Evolutionary conservation across 2,329 filamentous ascomycete species (phyloP), one percentile per base, ranked within the genome.

Genomic region (Aspergillus niger): DNA sequence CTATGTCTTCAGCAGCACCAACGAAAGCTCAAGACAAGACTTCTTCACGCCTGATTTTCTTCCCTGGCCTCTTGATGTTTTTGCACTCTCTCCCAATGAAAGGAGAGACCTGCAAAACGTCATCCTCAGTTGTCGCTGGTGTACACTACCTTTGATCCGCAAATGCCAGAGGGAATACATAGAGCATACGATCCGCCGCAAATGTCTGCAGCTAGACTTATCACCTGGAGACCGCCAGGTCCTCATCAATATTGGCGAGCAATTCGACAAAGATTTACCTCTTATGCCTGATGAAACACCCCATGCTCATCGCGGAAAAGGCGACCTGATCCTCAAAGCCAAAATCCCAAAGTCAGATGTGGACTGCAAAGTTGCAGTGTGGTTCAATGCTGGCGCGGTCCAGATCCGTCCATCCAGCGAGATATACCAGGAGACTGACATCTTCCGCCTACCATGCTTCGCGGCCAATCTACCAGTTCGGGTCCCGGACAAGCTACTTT

Each of bases 71-170:
- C 63, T 77, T 10, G 64, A 74, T 47, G 76, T 73, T 59, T 75
- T 73, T 61, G 64, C 63, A 0, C 54, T 79, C n/a, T 67, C 64
- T 1, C 57, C 59, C 17, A 38, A 66, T 38, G 65, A 77, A 43
- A 67, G 75, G 15, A 63, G 68, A 11, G 54, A 66, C 5, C 67
- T 81, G 17, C 79, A 80, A 61, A 71, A 67, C 6, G 58, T 60
- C 4, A 71, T 80, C 8, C 67, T 80, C 8, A 59, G 66, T 11
- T 79, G 75, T 59, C 70, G 72, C 24, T 81, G 79, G 79, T 79
- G 75, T 57, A 80, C 75, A 0, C 54, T 77, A 10, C 57, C 67
- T 0, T 62, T 80, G 22, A 68, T 79, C 30, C 72, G 77, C 26
- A 70, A 68, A 51, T 80, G 78, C 62, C 76, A 79, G 56, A 63